Evolutionary conservation across 768 basidiomycete genomes (phyloP).

Genomic region (Mycena polygramma): DNA sequence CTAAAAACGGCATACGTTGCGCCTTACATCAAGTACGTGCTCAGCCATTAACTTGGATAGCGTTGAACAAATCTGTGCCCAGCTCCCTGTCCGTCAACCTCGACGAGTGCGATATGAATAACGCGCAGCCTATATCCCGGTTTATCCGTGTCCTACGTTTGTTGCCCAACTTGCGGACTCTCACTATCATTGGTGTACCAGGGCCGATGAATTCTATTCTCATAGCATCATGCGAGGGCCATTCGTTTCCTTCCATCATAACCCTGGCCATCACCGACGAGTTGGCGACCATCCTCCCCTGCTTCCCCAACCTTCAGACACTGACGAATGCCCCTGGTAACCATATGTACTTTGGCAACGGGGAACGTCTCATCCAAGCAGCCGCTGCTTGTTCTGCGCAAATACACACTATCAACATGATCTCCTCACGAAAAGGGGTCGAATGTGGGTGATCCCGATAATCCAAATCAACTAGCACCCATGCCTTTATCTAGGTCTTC

Average conservation of each 20-base stretch:
- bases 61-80: neutral
- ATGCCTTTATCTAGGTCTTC: too few relatives aligned
- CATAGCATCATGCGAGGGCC: neutral
- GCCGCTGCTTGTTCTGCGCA: too few relatives aligned
- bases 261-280: neutral
- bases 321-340: neutral
- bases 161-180: neutral
- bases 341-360: too few relatives aligned
- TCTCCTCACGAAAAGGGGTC: too few relatives aligned
- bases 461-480: too few relatives aligned
- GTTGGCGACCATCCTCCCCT: neutral
- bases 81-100: conserved; percentile 1
- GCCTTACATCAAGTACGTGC: neutral
- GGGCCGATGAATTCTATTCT: neutral
- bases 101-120: neutral
- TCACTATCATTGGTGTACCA: neutral
- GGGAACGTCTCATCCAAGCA: too few relatives aligned
- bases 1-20: neutral
- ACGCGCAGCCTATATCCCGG: neutral
- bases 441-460: too few relatives aligned
- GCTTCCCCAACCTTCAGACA: neutral
- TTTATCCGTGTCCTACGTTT: neutral
- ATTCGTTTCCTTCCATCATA: neutral
- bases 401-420: too few relatives aligned
- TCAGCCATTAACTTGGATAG: neutral